Evolutionary conservation across 2,329 filamentous ascomycete genomes (phyloP), one percentile per base, ranked within the genome.

Genomic region (Epichloe typhina): DNA sequence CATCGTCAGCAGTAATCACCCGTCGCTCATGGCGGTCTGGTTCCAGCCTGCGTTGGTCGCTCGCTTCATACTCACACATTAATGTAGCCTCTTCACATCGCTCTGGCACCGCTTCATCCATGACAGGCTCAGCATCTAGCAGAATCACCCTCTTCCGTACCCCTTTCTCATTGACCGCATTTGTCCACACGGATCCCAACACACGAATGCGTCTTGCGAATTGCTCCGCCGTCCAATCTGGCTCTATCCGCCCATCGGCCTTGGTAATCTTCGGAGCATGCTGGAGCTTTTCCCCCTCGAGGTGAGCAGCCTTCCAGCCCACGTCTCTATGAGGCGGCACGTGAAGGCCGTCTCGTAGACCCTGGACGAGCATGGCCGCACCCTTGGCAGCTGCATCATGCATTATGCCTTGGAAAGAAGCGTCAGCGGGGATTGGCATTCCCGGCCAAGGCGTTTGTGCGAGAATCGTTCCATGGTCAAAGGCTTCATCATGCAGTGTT

Each of bases 391-490:
- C 82, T 39, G 93, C 71, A 5, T 76, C 63, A 4, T 71, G 63
- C 1, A 57, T 62, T 2, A 74, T 61, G 17, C 64, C 58, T n/a
- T 61, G 53, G 2, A 71, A 70, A 0, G 75, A 78, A 52, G 70
- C 73, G 21, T 60, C 59, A 0, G 65, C 58, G 0, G 71, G 69
- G 31, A 78, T 68, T 21, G 68, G 68, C 35, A 88, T 71, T 2
- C 79, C 80, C 0, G 80, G 80, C 0, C 61, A 52, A 0, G 77
- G 73, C 0, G 80, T 83, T 66, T 94, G 89, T 15, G 78, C 74
- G 26, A 98, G 72, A 9, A 96, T 76, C 2, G 72, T 66, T 31
- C 93, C 93, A 53, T 82, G 79, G 64, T 98, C 93, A 63, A 97
- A 96, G 45, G 74, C 68, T 15, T 71, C 68, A 2, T 80, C 75